Percentiles rank a stretch among this genome's conserved stretches.
These are phyloP conservation scores for Penicillium fimorum DNA, from an alignment of 495 filamentous ascomycete species.

Conservation along the genomic window DNA sequence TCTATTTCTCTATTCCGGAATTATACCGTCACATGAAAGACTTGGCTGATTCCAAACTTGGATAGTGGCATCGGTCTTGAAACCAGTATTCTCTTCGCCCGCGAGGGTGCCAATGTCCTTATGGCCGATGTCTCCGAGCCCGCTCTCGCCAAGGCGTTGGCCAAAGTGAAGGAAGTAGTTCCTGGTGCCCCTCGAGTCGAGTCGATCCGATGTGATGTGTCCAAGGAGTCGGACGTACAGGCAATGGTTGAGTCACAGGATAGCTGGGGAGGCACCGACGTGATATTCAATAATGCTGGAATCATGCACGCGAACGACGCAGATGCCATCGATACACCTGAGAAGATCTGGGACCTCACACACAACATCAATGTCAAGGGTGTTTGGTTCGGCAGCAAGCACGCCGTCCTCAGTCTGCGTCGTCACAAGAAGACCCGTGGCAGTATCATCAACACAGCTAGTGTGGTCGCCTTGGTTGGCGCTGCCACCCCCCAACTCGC, in stretches of 20 bases:
- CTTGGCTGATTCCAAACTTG: constrained; percentile 5
- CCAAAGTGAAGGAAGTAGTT: constrained; percentile 66
- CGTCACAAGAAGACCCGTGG: constrained; percentile 72
- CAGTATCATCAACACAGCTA: constrained; percentile 93
- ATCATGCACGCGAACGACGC: constrained; percentile 94
- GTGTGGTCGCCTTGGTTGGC: constrained; percentile 87
- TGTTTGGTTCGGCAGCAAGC: constrained; percentile 95
- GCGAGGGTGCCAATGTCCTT: constrained; percentile 83
- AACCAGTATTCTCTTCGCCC: constrained; percentile 83
- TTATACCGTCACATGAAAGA: background rate
- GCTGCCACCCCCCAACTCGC: constrained; percentile 93
- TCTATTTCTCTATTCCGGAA: constrained; percentile 20
- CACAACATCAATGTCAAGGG: constrained; percentile 97
- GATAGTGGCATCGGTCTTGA: constrained; percentile 90
- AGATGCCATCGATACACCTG: constrained; percentile 79
- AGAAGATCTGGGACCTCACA: constrained; percentile 93
- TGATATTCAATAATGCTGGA: constrained; percentile 98
- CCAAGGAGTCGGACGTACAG: constrained; percentile 71
- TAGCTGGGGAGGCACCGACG: constrained; percentile 84
- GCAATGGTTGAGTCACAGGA: constrained; percentile 71
- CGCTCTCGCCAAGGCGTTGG: constrained; percentile 64
- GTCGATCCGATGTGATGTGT: constrained; percentile 60
- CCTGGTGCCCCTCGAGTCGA: constrained; percentile 59
- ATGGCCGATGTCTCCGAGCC: constrained; percentile 77
- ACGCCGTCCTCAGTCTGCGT: constrained; percentile 82